Evolutionary conservation across 306 rosid genomes (phyloP).

Genomic region (Malus sieversii): DNA sequence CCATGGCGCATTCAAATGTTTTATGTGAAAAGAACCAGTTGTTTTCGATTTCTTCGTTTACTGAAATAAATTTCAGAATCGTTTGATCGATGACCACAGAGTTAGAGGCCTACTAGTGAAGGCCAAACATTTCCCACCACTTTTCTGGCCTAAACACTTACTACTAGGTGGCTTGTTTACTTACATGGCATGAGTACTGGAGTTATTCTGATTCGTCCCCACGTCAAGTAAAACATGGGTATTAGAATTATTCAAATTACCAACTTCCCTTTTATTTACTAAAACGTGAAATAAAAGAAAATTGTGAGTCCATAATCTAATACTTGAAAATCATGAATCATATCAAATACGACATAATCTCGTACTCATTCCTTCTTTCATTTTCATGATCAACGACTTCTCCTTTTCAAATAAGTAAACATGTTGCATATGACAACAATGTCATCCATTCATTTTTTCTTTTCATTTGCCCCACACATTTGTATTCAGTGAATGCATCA

Average conservation of each 20-base stretch:
- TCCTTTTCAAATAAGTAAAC: not conserved
- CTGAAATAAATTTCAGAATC: not conserved
- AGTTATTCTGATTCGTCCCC: too few relatives aligned
- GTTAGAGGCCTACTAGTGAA: not conserved
- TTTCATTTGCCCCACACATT: not conserved
- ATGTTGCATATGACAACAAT: not conserved
- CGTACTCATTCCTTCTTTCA: not conserved
- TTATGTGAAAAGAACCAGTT: not conserved
- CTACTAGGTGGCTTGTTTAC: not conserved
- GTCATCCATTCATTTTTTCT: not conserved
- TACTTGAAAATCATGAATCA: not conserved
- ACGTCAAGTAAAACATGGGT: too few relatives aligned
- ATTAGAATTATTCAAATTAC: too few relatives aligned
- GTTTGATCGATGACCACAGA: not conserved
- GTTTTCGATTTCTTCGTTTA: not conserved
- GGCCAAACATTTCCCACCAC: not conserved
- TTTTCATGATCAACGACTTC: not conserved
- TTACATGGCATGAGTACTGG: too few relatives aligned
- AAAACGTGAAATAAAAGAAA: too few relatives aligned
- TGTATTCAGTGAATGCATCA: not conserved
- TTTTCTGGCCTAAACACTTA: too few relatives aligned
- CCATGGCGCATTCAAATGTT: not conserved
- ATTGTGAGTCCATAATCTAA: not conserved
- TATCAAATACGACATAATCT: not conserved
- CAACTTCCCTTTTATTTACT: too few relatives aligned